Evolutionary conservation across 768 basidiomycete genomes (phyloP).

Genomic region (Termitomyces sp.): DNA sequence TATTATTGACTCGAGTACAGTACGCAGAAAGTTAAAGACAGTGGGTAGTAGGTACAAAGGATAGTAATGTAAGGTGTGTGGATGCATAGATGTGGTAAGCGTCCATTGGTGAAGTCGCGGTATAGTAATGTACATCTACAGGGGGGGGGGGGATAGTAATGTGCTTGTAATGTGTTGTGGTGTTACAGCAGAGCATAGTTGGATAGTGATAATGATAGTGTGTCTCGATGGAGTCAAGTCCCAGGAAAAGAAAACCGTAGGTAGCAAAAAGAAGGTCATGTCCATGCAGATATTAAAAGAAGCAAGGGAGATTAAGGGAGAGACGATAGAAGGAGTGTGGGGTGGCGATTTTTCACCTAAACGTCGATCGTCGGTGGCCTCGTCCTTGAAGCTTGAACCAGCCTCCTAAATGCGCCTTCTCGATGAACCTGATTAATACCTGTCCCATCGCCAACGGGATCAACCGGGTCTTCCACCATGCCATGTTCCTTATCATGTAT

Average conservation of each 20-base stretch:
- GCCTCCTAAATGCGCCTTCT: constrained; percentile 23
- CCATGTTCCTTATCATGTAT: constrained; percentile 19
- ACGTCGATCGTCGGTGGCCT: constrained; percentile 13
- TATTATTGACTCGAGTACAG: constrained; percentile 3
- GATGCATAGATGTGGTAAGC: constrained; percentile 1
- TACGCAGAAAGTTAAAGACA: constrained; percentile 9
- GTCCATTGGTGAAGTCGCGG: background rate
- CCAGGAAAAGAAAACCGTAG: constrained; percentile 9
- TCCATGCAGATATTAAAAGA: constrained; percentile 4
- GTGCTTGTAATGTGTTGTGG: background rate
- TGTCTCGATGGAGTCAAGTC: constrained; percentile 4
- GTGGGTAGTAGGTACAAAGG: constrained; percentile 11
- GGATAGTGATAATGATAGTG: constrained; percentile 17
- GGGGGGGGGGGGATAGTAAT: background rate
- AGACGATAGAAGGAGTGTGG: background rate
- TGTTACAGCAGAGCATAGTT: constrained; percentile 15
- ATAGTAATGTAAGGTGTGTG: constrained; percentile 7
- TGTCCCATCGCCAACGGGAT: constrained; percentile 13
- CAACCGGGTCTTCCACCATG: constrained; percentile 5
- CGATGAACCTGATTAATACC: constrained; percentile 15
- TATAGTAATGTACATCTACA: constrained; percentile 7
- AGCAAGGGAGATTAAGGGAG: constrained; percentile 10
- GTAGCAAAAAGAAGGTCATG: constrained; percentile 14
- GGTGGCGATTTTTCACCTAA: background rate
- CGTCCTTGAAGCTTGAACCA: constrained; percentile 24